phyloP scores from a whole-genome alignment of 495 filamentous ascomycete species.

The Penicillium salamii region DNA sequence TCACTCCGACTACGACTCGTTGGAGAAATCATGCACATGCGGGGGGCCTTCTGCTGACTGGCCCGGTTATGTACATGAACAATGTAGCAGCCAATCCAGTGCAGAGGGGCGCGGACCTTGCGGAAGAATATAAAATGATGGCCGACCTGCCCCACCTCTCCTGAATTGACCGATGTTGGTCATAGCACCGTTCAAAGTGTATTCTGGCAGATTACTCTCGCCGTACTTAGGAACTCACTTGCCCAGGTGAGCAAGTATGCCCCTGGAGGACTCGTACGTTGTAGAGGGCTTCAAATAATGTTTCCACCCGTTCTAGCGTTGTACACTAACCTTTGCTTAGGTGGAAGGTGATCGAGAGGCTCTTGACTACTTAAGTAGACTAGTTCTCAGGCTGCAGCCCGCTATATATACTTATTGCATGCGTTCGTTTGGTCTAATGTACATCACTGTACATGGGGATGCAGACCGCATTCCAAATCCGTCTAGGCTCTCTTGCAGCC shows the following conservation, averaged over 20 bases:
- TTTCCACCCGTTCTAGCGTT: no score
- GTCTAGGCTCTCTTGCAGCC: slow-evolving; percentile 6
- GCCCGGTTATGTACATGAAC: slow-evolving; percentile 6
- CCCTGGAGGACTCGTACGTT: no score
- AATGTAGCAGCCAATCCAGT: slow-evolving; percentile 4
- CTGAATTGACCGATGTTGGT: slow-evolving; percentile 31
- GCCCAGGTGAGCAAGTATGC: no score
- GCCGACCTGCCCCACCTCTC: slow-evolving; percentile 22
- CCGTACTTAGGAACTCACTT: no score
- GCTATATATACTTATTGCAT: slow-evolving; percentile 3
- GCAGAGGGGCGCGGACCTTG: slow-evolving; percentile 20
- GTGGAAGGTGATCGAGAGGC: no score
- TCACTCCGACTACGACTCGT: background rate
- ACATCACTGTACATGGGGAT: slow-evolving; percentile 5
- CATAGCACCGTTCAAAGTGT: slow-evolving; percentile 14
- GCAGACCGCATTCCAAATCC: slow-evolving; percentile 5
- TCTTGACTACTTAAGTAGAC: no score
- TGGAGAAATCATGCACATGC: background rate
- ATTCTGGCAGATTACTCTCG: slow-evolving; percentile 11
- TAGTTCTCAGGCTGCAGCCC: background rate
- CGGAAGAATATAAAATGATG: slow-evolving; percentile 20
- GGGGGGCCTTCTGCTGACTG: slow-evolving; percentile 1
- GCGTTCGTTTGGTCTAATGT: background rate
- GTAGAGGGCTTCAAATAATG: no score
- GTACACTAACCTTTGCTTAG: no score